Conservation (phyloP, 768 basidiomycete genomes). For the Rhizopogon vulgaris region DNA sequence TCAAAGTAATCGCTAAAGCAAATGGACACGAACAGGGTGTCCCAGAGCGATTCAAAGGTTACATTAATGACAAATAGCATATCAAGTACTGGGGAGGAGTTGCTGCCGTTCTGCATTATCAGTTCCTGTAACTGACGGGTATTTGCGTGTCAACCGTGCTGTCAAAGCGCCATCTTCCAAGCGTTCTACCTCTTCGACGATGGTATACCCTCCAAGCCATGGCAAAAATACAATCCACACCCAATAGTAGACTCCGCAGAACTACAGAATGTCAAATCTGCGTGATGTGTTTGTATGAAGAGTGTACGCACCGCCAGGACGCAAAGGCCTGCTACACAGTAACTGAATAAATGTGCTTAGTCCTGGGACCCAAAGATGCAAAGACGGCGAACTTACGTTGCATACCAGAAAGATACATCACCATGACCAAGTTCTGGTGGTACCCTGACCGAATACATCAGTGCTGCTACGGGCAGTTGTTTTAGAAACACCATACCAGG, state of each 20-base stretch:
- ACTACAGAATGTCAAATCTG: conserved; percentile 2
- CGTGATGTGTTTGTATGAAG: too few relatives aligned
- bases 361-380: not conserved
- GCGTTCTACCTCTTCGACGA: conserved; percentile 42
- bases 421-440: conserved; percentile 20
- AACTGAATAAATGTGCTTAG: conserved; percentile 8
- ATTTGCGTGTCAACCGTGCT: conserved; percentile 25
- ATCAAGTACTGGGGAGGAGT: not conserved
- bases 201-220: conserved; percentile 36
- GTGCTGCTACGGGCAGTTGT: not conserved
- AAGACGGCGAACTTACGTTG: conserved; percentile 11
- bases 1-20: too few relatives aligned
- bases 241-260: conserved; percentile 23
- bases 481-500: conserved; percentile 16
- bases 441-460: conserved; percentile 15
- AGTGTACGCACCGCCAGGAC: conserved; percentile 17
- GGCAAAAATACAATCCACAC: conserved; percentile 42
- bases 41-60: too few relatives aligned
- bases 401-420: conserved; percentile 27
- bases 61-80: too few relatives aligned
- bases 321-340: conserved; percentile 22
- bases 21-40: too few relatives aligned
- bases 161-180: conserved; percentile 30
- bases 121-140: not conserved
- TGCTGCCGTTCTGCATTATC: not conserved